Percentiles rank a stretch among this genome's conserved stretches.
phyloP scores from a whole-genome alignment of 1,284 basidiomycete species.

The Dichomitus squalens region DNA sequence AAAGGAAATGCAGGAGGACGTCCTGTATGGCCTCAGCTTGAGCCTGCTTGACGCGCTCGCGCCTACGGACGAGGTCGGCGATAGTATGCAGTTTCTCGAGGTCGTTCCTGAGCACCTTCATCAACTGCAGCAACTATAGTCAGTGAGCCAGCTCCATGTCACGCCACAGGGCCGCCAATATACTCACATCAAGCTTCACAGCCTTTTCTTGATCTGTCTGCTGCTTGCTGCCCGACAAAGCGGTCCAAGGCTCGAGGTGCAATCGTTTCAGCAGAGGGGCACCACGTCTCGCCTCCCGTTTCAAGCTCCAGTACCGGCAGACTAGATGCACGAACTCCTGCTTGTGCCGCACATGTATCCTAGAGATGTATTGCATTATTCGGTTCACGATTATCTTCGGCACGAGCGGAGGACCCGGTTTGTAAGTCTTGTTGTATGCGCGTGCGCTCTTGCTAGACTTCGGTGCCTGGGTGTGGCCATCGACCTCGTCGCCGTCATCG shows the following conservation, averaged over 20 bases:
- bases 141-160: not conserved
- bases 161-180: not conserved
- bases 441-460: slow-evolving; percentile 72
- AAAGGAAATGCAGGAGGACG: slow-evolving; percentile 66
- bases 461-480: slow-evolving; percentile 35
- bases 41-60: slow-evolving; percentile 83
- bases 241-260: slow-evolving; percentile 98
- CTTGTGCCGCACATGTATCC: slow-evolving; percentile 78
- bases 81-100: slow-evolving; percentile 77
- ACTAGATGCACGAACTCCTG: slow-evolving; percentile 76
- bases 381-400: slow-evolving; percentile 75
- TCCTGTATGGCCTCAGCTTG: slow-evolving; percentile 75
- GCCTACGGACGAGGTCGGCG: slow-evolving; percentile 73
- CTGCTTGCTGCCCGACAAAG: slow-evolving; percentile 63
- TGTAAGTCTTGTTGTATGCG: slow-evolving; percentile 82
- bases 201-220: slow-evolving; percentile 85
- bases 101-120: slow-evolving; percentile 76
- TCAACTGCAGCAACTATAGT: slow-evolving; percentile 48
- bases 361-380: slow-evolving; percentile 78
- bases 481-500: slow-evolving; percentile 37
- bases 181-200: slow-evolving; percentile 78
- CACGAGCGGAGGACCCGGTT: slow-evolving; percentile 76
- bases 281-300: slow-evolving; percentile 90
- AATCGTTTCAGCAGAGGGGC: slow-evolving; percentile 93
- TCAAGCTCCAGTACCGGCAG: slow-evolving; percentile 96